Base-by-base conservation (phyloP, 1,139 yeast species). In the Zygosaccharomyces sapae region DNA sequence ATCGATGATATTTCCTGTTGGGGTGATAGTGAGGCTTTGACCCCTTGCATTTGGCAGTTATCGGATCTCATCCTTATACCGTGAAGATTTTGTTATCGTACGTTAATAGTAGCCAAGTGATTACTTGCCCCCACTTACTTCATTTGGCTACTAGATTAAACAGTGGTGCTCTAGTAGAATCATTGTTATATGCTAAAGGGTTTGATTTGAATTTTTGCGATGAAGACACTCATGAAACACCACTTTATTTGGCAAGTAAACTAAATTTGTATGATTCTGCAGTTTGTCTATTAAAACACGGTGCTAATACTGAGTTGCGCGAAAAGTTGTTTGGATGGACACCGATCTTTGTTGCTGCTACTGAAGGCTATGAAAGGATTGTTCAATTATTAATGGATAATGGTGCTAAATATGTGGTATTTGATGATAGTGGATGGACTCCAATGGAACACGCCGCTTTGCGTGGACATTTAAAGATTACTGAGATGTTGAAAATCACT, bases 391-490 rank as follows among this genome's bases (percentile, higher is more conserved):
- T 92, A 50, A 67, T 83, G 27, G 70, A 70, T 0, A 66, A 73
- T 41, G 81, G 80, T 6, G 82, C 86, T 9, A 70, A 74, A 19
- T 77, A 70, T 47, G 77, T 79, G 44, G 69, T 74, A 41, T 76
- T 77, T 18, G 98, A 92, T 68, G 84, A 80, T 45, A 85, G 95
- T 36, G 97, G 97, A 0, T 92, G 97, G 97, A 81, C 89, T 20
- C 96, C 97, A 5, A 82, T 88, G 81, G 98, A 92, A 61, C 97
- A 92, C 66, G 97, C 97, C 0, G 83, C 88, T 48, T 72, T 92
- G 43, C 76, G 97, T 58, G 98, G 98, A 6, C 96, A 89, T 65
- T 70, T 90, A 52, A 74, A 72, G 1, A 78, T 87, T 22, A 83
- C 95, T 1, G 80, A 80, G 44, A 58, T 80, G 57, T 70, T 88